phyloP scores from a whole-genome alignment of 2,329 filamentous ascomycete species.

The Cucurbitaria berberidis region DNA sequence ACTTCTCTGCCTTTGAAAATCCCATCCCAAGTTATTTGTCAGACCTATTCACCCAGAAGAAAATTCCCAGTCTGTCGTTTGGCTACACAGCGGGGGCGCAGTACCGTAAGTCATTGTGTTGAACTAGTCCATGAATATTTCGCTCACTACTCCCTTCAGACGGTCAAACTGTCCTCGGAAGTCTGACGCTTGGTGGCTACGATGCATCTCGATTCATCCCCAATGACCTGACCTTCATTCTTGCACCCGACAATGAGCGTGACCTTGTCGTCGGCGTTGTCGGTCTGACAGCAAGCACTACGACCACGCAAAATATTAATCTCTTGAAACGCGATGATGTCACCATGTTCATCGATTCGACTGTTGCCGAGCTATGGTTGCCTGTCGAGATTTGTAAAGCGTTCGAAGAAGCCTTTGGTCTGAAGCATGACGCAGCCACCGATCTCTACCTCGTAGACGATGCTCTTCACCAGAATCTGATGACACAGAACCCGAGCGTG shows the following conservation, averaged over 20 bases:
- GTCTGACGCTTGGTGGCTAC: slow-evolving; percentile 72
- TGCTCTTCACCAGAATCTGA: slow-evolving; percentile 60
- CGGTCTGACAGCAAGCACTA: slow-evolving; percentile 45
- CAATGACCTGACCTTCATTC: slow-evolving; percentile 66
- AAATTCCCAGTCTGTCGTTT: slow-evolving; percentile 74
- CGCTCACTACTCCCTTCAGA: slow-evolving; percentile 32
- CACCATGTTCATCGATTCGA: slow-evolving; percentile 57
- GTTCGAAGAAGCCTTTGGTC: slow-evolving; percentile 68
- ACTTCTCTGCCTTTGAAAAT: slow-evolving; percentile 59
- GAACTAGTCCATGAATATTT: not conserved
- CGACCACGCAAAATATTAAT: slow-evolving; percentile 42
- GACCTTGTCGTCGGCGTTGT: slow-evolving; percentile 65
- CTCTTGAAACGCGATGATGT: slow-evolving; percentile 47
- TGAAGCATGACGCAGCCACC: slow-evolving; percentile 69
- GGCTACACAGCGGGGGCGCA: slow-evolving; percentile 78
- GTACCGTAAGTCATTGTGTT: slow-evolving; percentile 61
- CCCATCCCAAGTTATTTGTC: slow-evolving; percentile 61
- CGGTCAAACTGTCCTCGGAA: slow-evolving; percentile 46
- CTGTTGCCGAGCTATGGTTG: slow-evolving; percentile 57
- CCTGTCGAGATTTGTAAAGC: slow-evolving; percentile 63
- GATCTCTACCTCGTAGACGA: slow-evolving; percentile 69
- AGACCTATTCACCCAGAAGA: slow-evolving; percentile 59
- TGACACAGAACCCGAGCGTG: slow-evolving; percentile 50
- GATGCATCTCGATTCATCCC: slow-evolving; percentile 67
- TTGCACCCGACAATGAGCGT: slow-evolving; percentile 62